Conservation (phyloP, 2,329 filamentous ascomycete species). For the Arthrinium phaeospermum region DNA sequence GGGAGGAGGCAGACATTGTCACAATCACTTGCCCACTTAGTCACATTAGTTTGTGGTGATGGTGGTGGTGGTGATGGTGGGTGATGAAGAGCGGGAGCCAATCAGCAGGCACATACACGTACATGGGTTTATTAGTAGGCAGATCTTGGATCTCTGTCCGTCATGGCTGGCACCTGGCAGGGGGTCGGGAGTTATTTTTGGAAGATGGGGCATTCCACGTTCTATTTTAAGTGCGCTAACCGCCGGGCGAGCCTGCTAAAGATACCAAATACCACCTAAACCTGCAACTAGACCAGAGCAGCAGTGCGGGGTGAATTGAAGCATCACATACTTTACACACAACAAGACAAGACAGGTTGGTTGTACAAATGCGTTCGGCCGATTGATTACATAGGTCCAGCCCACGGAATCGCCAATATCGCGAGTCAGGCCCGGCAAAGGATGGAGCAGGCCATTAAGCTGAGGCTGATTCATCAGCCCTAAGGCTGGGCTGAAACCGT, state of each 20-base stretch:
- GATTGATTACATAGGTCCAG: neutral
- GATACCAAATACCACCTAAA: neutral
- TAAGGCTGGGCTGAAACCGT: constrained; percentile 6
- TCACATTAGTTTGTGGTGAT: neutral
- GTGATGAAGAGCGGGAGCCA: neutral
- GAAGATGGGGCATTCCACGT: neutral
- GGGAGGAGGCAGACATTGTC: neutral
- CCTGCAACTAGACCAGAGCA: neutral
- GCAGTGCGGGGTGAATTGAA: neutral
- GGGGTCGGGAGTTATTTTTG: constrained; percentile 13
- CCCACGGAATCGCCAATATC: neutral
- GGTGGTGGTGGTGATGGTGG: too few relatives aligned
- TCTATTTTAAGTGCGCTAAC: constrained; percentile 17
- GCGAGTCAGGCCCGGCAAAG: neutral
- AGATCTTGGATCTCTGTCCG: neutral
- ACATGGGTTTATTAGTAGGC: neutral
- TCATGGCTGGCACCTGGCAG: neutral
- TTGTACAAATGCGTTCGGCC: neutral
- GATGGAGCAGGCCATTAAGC: neutral
- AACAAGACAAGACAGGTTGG: neutral
- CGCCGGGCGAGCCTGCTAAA: constrained; percentile 15
- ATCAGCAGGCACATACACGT: neutral
- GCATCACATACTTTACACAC: neutral
- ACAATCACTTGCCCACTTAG: neutral
- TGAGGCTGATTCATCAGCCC: constrained; percentile 12